Base-by-base conservation (phyloP, 495 filamentous ascomycete species). In the Aspergillus sclerotiicarbonarius region DNA sequence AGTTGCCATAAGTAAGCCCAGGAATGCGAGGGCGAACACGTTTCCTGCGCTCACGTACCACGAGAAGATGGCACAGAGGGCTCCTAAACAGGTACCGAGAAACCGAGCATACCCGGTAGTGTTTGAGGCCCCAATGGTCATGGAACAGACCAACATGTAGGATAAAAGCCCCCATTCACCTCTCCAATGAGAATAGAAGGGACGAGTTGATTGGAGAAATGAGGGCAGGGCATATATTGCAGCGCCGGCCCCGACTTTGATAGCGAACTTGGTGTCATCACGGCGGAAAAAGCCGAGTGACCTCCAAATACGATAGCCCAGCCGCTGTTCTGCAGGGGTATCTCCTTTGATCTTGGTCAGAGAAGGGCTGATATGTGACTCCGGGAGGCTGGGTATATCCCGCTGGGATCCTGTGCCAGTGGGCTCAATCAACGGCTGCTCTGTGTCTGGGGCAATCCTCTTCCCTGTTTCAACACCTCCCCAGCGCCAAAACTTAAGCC, bases 71-170 rank as follows among this genome's bases (percentile, higher is more conserved):
- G 92, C 89, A 62, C 86, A 86, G 7, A 82, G 61, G 13, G 90
- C 92, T 18, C 94, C 94, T 20, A 96, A 74, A 55, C 89, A 81
- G 6, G 92, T 98, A 52, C 94, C 94, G n/a, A 89, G 72, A 62
- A 97, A 94, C 58, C 94, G 86, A 53, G 90, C 81, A 72, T 81
- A 84, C 4, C 91, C 91, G 6, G 93, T 96, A 18, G 92, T 96
- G 64, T 98, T 98, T 13, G 91, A 90, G 18, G 93, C 90, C 9
- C 94, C 94, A 41, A 96, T 91, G 0, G 93, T 98, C 93, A 97
- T 97, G 6, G 90, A 89, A 69, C 93, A 96, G 16, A 98, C 94
- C 53, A 98, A 82, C 94, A 98, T 98, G 75, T 96, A 98, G 0
- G 93, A 96, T 37, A 98, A 69, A 1, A 98, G 77, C 12, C 93